These are phyloP conservation scores for Penicillium turbatum DNA, from an alignment of 495 filamentous ascomycete species.

Conservation along the genomic window DNA sequence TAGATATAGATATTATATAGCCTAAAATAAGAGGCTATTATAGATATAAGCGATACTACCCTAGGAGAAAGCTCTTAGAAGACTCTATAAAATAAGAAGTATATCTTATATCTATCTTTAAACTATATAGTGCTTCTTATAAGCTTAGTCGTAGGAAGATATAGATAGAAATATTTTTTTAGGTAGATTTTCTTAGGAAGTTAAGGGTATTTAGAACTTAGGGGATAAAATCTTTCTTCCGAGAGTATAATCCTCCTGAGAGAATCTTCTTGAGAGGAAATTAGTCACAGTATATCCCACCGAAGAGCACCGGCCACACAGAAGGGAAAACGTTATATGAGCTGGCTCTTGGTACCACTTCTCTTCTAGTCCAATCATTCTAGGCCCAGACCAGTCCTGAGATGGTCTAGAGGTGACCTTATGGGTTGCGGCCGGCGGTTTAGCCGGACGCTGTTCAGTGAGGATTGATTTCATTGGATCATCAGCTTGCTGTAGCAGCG, in stretches of 20 bases:
- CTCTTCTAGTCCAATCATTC: no score
- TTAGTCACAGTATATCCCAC: background rate
- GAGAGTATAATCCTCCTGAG: background rate
- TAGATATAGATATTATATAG: background rate
- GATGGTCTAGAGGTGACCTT: no score
- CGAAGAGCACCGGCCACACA: background rate
- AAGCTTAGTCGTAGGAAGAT: constrained; percentile 1
- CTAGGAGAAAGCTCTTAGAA: constrained; percentile 1
- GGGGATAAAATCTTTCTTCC: background rate
- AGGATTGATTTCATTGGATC: background rate
- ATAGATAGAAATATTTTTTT: background rate
- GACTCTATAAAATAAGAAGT: constrained; percentile 2
- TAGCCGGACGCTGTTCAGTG: background rate
- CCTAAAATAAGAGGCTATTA: background rate
- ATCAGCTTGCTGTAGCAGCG: constrained; percentile 1
- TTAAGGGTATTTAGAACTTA: background rate
- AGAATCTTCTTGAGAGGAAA: constrained; percentile 1
- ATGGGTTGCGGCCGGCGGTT: no score
- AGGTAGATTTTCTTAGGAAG: background rate
- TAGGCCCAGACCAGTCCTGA: no score
- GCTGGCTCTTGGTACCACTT: no score
- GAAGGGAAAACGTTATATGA: background rate
- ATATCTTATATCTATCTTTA: constrained; percentile 7
- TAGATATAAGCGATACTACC: background rate
- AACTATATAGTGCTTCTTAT: constrained; percentile 8